Evolutionary conservation across 179 eudicot species (phyloP).

Genomic region (Dionaea muscipula): DNA sequence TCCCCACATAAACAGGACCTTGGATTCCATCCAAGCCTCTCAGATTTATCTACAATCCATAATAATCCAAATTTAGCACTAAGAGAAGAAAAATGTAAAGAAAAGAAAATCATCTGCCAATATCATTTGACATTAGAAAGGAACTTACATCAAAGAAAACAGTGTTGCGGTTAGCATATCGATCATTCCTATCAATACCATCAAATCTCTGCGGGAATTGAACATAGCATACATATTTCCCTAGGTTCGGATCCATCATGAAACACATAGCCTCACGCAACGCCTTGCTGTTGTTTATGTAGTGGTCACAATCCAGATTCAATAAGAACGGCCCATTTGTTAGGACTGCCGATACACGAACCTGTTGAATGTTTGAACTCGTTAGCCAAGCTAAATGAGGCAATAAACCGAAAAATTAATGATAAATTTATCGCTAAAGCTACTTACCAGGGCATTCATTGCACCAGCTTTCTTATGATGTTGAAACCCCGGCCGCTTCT

Average conservation of each 20-base stretch:
- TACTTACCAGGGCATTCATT: conserved; percentile 61
- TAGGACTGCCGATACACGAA: conserved; percentile 53
- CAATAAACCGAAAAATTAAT: not conserved
- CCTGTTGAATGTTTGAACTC: conserved; percentile 15
- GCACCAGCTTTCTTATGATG: conserved; percentile 81
- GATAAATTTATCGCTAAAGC: not conserved
- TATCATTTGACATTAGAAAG: not conserved
- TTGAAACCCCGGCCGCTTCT: conserved; percentile 63
- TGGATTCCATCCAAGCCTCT: conserved; percentile 64
- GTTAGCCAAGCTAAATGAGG: not conserved
- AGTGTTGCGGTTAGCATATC: conserved; percentile 63
- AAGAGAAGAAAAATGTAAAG: not conserved
- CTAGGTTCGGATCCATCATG: conserved; percentile 58
- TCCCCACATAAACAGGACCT: conserved; percentile 69
- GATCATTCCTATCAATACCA: conserved; percentile 52
- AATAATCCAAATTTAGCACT: not conserved
- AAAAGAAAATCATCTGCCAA: not conserved
- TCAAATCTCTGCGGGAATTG: conserved; percentile 73
- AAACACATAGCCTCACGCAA: conserved; percentile 63
- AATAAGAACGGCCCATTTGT: conserved; percentile 48
- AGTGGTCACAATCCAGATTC: conserved; percentile 65
- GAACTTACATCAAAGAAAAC: conserved; percentile 56
- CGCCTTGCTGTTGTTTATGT: conserved; percentile 56
- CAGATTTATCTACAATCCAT: conserved; percentile 38
- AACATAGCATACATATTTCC: conserved; percentile 52